Evolutionary conservation across 208 protist genomes (phyloP).

Genomic region (Naegleria lovaniensis): DNA sequence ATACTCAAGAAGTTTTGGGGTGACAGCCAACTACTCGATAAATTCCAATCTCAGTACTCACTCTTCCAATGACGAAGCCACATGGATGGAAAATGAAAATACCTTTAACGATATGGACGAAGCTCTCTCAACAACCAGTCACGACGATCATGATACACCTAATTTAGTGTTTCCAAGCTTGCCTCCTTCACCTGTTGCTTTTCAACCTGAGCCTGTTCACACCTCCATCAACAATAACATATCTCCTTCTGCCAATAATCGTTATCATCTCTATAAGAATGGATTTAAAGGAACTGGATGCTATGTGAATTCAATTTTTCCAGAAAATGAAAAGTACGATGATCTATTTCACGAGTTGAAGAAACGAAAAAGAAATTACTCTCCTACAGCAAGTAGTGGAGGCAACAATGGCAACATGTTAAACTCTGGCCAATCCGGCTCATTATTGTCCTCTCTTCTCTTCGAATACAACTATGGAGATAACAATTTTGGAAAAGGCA

Average conservation of each 20-base stretch:
- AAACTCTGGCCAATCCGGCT: not conserved
- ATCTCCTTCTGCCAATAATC: not conserved
- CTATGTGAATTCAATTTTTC: not conserved
- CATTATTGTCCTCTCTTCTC: not conserved
- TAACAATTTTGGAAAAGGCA: not conserved
- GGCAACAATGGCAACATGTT: not conserved
- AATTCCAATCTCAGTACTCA: not conserved
- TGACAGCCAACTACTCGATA: not conserved
- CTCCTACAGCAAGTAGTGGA: not conserved
- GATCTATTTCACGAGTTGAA: not conserved
- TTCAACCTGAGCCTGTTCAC: not conserved
- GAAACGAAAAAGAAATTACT: not conserved
- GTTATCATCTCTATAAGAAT: not conserved
- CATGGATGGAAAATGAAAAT: not conserved
- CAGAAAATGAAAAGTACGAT: not conserved
- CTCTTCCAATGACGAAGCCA: not conserved
- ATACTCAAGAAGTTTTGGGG: not conserved
- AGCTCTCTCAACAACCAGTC: not conserved
- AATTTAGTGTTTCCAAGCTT: not conserved
- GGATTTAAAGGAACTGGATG: not conserved
- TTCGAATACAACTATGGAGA: not conserved
- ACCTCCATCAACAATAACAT: not conserved
- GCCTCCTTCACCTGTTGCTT: not conserved
- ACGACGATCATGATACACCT: not conserved
- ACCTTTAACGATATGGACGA: not conserved